Evolutionary conservation across 805 yeast species (phyloP), one percentile per base, ranked within the genome.

Genomic region (Schizosaccharomyces osmophilus): DNA sequence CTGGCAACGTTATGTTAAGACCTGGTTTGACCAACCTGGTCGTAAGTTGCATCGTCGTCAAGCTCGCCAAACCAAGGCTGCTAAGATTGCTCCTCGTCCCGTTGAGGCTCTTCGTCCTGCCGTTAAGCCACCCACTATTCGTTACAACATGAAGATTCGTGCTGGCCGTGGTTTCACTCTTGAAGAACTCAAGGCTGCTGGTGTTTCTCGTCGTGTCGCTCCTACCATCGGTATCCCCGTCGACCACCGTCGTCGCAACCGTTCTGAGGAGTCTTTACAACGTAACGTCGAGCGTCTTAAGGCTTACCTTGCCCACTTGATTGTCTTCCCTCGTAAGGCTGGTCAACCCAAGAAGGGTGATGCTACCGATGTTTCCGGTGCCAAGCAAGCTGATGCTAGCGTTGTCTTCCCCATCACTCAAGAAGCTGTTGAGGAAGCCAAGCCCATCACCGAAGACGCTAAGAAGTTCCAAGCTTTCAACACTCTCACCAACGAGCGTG

Each of bases 21-120:
- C 87, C 73, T 98, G 94, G 88, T 85, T 93, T 76, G 97, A 93
- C 90, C 98, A 93, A 83, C 96, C 98, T 75, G 98, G 98, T 78
- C 88, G 90, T 84, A 93, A 93, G 84, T 88, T 79, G 74, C 83
- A 95, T 68, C 88, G 98, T 84, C 85, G 98, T 81, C 80, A 79
- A 69, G 85, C 95, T 69, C 87, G 98, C 80, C 84, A 86, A 75
- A 73, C 84, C 72, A 89, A 85, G 82, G 95, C 96, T 72, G 95
- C 96, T 72, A 79, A 79, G 75, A 78, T 84, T 71, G 97, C 98
- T 73, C 98, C 98, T 80, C 89, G 86, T 76, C 98, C 98, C 73
- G 79, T 93, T 75, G 98, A 93, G 76, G 77, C 83, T 69, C 83
- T 93, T 75, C 86, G 97, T 82, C 98, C 98, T 71, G 80, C 90